phyloP scores from a whole-genome alignment of 2,329 filamentous ascomycete genomes.

The Paecilomyces fulvus region DNA sequence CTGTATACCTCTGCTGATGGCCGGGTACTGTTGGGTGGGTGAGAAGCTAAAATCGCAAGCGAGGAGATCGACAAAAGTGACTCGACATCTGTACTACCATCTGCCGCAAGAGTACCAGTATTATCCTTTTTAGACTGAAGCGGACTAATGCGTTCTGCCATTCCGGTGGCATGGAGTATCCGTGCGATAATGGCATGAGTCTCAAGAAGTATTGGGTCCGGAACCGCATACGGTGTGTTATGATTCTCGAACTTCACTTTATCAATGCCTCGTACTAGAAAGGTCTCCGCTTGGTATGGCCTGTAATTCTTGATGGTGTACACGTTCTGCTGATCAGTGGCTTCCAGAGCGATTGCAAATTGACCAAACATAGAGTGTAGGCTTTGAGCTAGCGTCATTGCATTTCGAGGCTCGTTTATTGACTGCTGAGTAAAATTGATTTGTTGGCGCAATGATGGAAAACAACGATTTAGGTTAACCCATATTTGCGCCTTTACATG shows the following conservation, averaged over 20 bases:
- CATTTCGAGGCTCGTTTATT: neutral
- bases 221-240: neutral
- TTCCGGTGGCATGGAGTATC: neutral
- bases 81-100: neutral
- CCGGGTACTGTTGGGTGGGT: too few relatives aligned
- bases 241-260: neutral
- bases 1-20: too few relatives aligned
- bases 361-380: neutral
- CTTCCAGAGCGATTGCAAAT: neutral
- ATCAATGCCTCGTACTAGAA: too few relatives aligned
- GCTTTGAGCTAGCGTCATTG: neutral
- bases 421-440: neutral
- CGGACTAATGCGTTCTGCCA: neutral
- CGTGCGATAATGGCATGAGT: neutral
- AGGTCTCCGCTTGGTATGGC: neutral
- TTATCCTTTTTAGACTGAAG: neutral
- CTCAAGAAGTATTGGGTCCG: neutral
- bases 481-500: neutral
- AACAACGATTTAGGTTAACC: neutral
- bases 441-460: neutral
- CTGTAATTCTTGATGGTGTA: neutral
- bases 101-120: neutral
- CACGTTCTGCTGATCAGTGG: neutral
- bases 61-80: neutral
- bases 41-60: too few relatives aligned